Conservation (phyloP, 768 basidiomycete species). For the Lactifluus echinatus region DNA sequence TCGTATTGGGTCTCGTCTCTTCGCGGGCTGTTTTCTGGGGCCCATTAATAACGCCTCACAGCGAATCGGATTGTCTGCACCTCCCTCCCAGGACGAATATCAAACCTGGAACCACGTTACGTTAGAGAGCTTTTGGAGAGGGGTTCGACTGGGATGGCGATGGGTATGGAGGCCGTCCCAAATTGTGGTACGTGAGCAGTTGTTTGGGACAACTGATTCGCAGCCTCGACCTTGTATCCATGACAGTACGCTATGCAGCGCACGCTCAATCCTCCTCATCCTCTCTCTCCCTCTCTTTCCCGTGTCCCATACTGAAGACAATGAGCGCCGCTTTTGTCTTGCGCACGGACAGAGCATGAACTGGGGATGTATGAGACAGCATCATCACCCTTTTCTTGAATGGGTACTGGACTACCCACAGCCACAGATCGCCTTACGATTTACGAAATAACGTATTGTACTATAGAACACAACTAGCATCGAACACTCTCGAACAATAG, state of each 20-base stretch:
- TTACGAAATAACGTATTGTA: too few species aligned
- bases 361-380: background rate
- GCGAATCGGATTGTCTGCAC: background rate
- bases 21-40: background rate
- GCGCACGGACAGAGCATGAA: background rate
- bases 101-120: background rate
- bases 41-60: background rate
- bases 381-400: background rate
- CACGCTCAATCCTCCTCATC: background rate
- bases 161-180: background rate
- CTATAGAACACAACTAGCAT: too few species aligned
- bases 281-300: background rate
- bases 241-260: background rate
- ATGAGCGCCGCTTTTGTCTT: background rate
- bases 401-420: background rate
- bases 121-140: background rate
- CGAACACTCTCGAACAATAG: background rate
- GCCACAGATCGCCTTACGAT: background rate
- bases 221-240: background rate
- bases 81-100: background rate
- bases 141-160: background rate
- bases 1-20: background rate
- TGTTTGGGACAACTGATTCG: background rate
- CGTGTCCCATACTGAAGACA: background rate
- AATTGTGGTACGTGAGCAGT: background rate